Evolutionary conservation across 106 monocot genomes (phyloP).

Genomic region (Platanthera guangdongensis): DNA sequence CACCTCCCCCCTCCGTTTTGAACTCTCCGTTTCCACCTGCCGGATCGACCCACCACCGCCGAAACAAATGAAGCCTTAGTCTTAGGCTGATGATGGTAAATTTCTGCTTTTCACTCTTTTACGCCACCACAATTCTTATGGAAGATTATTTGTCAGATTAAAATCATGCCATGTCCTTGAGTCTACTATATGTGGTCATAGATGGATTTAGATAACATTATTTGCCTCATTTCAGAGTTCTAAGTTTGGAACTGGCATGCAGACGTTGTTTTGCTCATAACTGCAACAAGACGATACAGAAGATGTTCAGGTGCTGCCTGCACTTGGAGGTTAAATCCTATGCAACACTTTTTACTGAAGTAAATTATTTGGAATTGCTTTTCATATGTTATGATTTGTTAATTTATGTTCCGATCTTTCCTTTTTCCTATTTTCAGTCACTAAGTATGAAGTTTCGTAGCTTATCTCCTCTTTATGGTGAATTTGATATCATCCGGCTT

Average conservation of each 20-base stretch:
- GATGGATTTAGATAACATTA: not conserved
- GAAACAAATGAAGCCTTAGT: no score
- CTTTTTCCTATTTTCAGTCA: conserved; percentile 35
- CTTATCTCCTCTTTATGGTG: not conserved
- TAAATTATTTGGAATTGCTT: not conserved
- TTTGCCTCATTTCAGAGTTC: conserved; percentile 30
- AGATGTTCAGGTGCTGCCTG: conserved; percentile 37
- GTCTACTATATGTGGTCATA: not conserved
- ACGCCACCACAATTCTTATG: no score
- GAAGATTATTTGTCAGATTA: not conserved
- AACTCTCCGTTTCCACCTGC: no score
- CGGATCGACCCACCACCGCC: no score
- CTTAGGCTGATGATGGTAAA: no score
- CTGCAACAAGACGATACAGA: conserved; percentile 22
- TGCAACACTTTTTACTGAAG: not conserved
- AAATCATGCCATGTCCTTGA: not conserved
- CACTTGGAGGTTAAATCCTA: conserved; percentile 60
- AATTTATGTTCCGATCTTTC: conserved; percentile 5
- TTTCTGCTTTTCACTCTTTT: no score
- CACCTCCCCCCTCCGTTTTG: no score
- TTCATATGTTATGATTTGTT: not conserved
- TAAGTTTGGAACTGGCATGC: conserved; percentile 40
- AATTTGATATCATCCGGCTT: conserved; percentile 11
- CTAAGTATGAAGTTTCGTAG: conserved; percentile 46
- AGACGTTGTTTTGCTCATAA: conserved; percentile 9